These are phyloP conservation scores for Scedosporium aurantiacum DNA, from an alignment of 2,329 filamentous ascomycete genomes.

Conservation along the genomic window DNA sequence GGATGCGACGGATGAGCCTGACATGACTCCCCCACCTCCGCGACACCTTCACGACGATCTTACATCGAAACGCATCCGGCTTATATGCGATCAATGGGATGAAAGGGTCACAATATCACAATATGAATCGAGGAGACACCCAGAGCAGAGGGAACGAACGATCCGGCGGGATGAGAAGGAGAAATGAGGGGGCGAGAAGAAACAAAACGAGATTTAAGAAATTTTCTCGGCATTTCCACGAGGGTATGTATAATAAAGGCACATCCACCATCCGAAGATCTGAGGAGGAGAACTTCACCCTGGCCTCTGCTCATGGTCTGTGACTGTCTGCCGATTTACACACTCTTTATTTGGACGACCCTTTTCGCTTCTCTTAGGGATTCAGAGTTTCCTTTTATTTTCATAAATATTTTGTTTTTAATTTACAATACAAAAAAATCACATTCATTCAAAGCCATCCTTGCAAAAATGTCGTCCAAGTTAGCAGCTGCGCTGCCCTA, in stretches of 20 bases:
- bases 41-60: not conserved
- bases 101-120: too few relatives aligned
- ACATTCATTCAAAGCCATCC: not conserved
- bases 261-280: not conserved
- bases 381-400: not conserved
- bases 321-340: not conserved
- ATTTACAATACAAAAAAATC: too few relatives aligned
- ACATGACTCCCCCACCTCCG: not conserved
- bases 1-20: not conserved
- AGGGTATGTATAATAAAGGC: not conserved
- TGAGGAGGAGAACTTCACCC: not conserved
- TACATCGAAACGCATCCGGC: constrained; percentile 1
- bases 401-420: not conserved
- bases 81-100: not conserved
- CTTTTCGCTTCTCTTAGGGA: not conserved
- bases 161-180: not conserved
- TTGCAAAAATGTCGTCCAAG: not conserved
- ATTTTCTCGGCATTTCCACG: not conserved
- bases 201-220: not conserved
- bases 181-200: not conserved
- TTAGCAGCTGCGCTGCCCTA: constrained; percentile 4
- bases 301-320: not conserved
- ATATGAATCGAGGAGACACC: too few relatives aligned
- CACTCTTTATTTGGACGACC: not conserved
- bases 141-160: not conserved